Evolutionary conservation across 2,329 filamentous ascomycete genomes (phyloP), one percentile per base, ranked within the genome.

Genomic region (Dendrostoma leiphaemia): DNA sequence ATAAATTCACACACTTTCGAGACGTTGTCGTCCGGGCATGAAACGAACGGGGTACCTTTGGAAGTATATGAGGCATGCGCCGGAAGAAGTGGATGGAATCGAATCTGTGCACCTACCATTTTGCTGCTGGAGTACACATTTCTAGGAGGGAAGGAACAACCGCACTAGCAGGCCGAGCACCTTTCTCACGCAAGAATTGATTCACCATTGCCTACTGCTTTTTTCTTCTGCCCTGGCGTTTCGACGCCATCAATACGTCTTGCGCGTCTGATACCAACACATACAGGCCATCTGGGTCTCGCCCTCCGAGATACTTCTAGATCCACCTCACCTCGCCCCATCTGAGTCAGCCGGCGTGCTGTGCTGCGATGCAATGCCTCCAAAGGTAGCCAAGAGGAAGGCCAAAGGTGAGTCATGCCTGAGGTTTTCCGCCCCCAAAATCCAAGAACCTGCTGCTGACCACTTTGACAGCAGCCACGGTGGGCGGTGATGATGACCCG

Each of bases 371-470:
- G 41, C 21, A 9, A 55, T 58, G 55, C 51, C 55, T 8, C 51
- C 55, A 10, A 55, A 45, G 29, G 48, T 44, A 51, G 24, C 38
- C 10, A 55, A 55, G 48, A 51, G 52, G 15, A 58, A 52, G 43
- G 21, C 43, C 19, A 49, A 45, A 17, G 43, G 55, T 58, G 21
- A 41, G 55, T 17, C 6, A 23, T 4, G 10, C 38, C 23, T 32
- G 26, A 8, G 13, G 5, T 4, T 7, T 40, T n/a, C 3, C 6
- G 2, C 17, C 26, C 10, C 7, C 6, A 12, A 6, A 3, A 12
- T 15, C 5, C 17, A 21, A 15, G 4, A 24, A 8, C 7, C 12
- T 6, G 6, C 2, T 12, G 24, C 48, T 52, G 15, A 46, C 13
- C 32, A 6, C 15, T 24, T 23, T 19, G 24, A 24, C 8, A 44